These are phyloP conservation scores for Nemania bipapillata DNA, from an alignment of 2,329 filamentous ascomycete species.

Conservation along the genomic window DNA sequence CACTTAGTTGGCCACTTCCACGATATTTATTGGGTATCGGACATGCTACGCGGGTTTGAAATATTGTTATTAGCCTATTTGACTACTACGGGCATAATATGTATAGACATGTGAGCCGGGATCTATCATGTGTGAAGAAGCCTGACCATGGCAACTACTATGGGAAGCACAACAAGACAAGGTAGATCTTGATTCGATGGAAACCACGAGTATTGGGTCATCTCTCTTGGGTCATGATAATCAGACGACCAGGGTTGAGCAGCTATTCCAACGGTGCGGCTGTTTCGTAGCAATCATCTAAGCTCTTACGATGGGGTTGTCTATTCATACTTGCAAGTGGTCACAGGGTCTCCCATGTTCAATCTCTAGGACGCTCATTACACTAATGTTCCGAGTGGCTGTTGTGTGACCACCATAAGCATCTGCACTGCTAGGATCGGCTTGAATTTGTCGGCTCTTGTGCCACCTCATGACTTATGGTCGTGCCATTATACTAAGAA, in stretches of 20 bases:
- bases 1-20: neutral
- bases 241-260: slow-evolving; percentile 10
- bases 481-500: slow-evolving; percentile 18
- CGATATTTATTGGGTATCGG: neutral
- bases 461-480: slow-evolving; percentile 23
- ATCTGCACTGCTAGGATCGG: slow-evolving; percentile 25
- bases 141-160: neutral
- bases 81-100: neutral
- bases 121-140: neutral
- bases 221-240: neutral
- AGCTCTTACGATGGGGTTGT: neutral
- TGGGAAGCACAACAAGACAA: neutral
- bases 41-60: neutral
- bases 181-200: neutral
- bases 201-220: slow-evolving; percentile 1
- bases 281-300: slow-evolving; percentile 11
- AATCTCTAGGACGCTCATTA: slow-evolving; percentile 21
- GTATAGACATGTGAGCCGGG: neutral
- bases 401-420: slow-evolving; percentile 24
- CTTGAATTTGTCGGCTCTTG: slow-evolving; percentile 28
- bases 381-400: slow-evolving; percentile 30
- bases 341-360: neutral
- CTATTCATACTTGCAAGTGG: slow-evolving; percentile 4
- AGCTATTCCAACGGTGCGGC: slow-evolving; percentile 8
- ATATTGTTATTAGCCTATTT: neutral